These are phyloP conservation scores for Hyaloscypha variabilis DNA, from an alignment of 495 filamentous ascomycete genomes.

Conservation along the genomic window DNA sequence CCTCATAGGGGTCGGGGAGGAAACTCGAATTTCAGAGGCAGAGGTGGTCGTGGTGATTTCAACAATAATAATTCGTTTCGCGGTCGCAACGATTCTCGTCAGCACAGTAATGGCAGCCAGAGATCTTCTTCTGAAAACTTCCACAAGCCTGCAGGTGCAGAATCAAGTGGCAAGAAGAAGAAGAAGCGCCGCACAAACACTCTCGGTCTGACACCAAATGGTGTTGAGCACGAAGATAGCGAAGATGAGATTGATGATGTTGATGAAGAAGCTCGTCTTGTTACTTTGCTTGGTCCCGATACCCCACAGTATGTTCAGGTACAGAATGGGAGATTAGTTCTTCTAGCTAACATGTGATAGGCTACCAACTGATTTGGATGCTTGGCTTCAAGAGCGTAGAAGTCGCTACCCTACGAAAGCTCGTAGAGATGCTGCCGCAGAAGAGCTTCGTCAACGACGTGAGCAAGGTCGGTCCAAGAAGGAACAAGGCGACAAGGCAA, in stretches of 20 bases:
- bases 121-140: slow-evolving; percentile 48
- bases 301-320: slow-evolving; percentile 32
- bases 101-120: slow-evolving; percentile 42
- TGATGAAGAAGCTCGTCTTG: slow-evolving; percentile 64
- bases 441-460: slow-evolving; percentile 33
- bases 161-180: slow-evolving; percentile 62
- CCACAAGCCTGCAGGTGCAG: slow-evolving; percentile 62
- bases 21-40: slow-evolving; percentile 29
- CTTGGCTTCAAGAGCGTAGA: slow-evolving; percentile 80
- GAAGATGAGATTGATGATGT: slow-evolving; percentile 70
- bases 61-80: slow-evolving; percentile 33
- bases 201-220: slow-evolving; percentile 76
- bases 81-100: slow-evolving; percentile 40
- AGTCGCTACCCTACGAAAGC: slow-evolving; percentile 77
- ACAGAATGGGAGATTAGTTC: slow-evolving; percentile 30
- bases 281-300: slow-evolving; percentile 41
- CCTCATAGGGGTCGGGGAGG: slow-evolving; percentile 38
- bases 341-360: slow-evolving; percentile 41
- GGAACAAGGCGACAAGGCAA: slow-evolving; percentile 5
- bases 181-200: slow-evolving; percentile 79
- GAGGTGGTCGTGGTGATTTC: slow-evolving; percentile 41
- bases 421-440: slow-evolving; percentile 54
- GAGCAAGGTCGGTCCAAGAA: slow-evolving; percentile 24
- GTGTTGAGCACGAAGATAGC: slow-evolving; percentile 71
- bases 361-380: slow-evolving; percentile 66